Percentiles rank a stretch among this genome's conserved stretches.
phyloP scores from a whole-genome alignment of 2,329 filamentous ascomycete genomes.

The Hypoxylon sp. region DNA sequence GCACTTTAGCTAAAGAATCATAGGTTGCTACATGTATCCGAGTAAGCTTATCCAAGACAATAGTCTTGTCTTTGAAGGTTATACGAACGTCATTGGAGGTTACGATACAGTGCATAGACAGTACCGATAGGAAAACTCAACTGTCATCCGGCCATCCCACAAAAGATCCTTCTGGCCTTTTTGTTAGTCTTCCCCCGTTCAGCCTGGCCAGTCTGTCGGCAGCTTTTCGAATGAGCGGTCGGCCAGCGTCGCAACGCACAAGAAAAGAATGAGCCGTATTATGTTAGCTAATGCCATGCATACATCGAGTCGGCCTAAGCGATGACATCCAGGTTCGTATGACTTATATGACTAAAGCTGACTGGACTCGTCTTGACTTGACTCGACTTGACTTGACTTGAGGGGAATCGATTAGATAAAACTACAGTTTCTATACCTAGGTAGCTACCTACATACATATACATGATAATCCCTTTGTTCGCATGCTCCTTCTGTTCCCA shows the following conservation, averaged over 20 bases:
- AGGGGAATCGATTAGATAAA: conserved; percentile 6
- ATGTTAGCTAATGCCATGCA: conserved; percentile 8
- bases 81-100: neutral
- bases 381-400: conserved; percentile 4
- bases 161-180: conserved; percentile 2
- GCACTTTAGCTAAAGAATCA: neutral
- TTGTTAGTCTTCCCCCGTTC: conserved; percentile 19
- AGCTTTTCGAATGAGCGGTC: conserved; percentile 25
- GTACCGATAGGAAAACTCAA: too few relatives aligned
- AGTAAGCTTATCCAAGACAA: conserved; percentile 2
- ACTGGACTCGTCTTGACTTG: conserved; percentile 12
- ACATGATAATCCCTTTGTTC: conserved; percentile 28
- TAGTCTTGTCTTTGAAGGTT: too few relatives aligned
- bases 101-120: conserved; percentile 21
- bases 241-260: conserved; percentile 21
- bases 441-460: too few relatives aligned
- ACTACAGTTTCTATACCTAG: conserved; percentile 21
- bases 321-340: conserved; percentile 5
- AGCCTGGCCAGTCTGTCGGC: conserved; percentile 7
- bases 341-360: neutral
- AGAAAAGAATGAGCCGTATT: conserved; percentile 3
- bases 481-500: conserved; percentile 35
- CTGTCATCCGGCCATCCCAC: conserved; percentile 28
- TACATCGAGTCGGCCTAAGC: conserved; percentile 9
- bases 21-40: neutral